phyloP scores from a whole-genome alignment of 2,329 filamentous ascomycete species.

The Colletotrichum salicis region DNA sequence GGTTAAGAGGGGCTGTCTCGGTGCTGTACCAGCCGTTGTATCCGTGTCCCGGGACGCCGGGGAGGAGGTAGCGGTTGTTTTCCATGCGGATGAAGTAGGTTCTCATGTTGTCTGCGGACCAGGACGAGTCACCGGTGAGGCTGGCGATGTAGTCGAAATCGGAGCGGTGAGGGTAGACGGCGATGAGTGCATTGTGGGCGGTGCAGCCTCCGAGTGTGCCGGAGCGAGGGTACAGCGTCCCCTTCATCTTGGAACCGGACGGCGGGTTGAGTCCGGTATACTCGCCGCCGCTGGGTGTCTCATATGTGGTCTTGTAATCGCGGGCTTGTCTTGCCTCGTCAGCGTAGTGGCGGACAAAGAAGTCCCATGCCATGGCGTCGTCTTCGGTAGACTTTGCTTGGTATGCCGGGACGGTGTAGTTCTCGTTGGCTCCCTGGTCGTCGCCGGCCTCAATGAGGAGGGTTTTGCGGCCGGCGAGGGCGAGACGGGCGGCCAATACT shows the following conservation, averaged over 20 bases:
- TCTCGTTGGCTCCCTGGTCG: conserved; percentile 60
- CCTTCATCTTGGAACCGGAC: conserved; percentile 59
- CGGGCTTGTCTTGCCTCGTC: conserved; percentile 62
- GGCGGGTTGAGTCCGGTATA: conserved; percentile 67
- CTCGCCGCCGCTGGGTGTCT: conserved; percentile 58
- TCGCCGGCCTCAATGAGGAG: conserved; percentile 71
- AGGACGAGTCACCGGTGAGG: conserved; percentile 66
- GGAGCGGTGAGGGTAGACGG: conserved; percentile 61
- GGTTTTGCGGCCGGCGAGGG: conserved; percentile 67
- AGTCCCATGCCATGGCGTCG: conserved; percentile 68
- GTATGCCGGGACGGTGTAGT: conserved; percentile 66
- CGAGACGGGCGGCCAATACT: conserved; percentile 67
- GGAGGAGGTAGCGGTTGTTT: conserved; percentile 60
- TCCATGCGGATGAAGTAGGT: conserved; percentile 65
- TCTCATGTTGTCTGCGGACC: conserved; percentile 67
- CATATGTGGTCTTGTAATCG: conserved; percentile 70
- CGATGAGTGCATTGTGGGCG: conserved; percentile 65
- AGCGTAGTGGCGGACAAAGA: conserved; percentile 71
- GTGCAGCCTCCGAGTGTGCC: conserved; percentile 68
- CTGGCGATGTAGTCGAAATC: conserved; percentile 64
- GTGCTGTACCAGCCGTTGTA: conserved; percentile 67
- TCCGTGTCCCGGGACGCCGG: conserved; percentile 55
- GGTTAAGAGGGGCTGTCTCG: conserved; percentile 58
- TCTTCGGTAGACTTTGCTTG: conserved; percentile 66
- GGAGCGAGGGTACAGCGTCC: conserved; percentile 68